phyloP scores from a whole-genome alignment of 495 filamentous ascomycete species.

The Aspergillus funiculosus region DNA sequence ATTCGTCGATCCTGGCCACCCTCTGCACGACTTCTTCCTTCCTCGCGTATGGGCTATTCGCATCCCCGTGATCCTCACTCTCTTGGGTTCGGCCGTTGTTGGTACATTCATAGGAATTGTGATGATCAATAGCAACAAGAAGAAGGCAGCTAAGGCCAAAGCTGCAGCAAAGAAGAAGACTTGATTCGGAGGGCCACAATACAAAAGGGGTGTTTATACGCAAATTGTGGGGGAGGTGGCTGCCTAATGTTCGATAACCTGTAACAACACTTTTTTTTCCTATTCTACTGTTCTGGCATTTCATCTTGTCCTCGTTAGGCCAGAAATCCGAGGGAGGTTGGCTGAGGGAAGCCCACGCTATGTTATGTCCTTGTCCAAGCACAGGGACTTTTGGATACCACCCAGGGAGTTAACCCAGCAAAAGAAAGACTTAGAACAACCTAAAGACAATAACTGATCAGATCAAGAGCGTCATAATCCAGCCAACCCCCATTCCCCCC shows the following conservation, averaged over 20 bases:
- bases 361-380: not conserved
- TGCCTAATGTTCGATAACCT: conserved; percentile 11
- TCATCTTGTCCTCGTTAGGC: not conserved
- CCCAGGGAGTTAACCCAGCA: not conserved
- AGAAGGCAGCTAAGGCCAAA: conserved; percentile 92
- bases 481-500: conserved; percentile 15
- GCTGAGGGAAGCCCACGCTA: not conserved
- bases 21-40: conserved; percentile 90
- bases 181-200: conserved; percentile 36
- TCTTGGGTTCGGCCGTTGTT: conserved; percentile 88
- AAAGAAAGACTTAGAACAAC: not conserved
- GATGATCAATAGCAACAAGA: conserved; percentile 98
- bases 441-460: not conserved
- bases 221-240: not conserved
- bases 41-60: conserved; percentile 98
- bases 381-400: not conserved
- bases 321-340: not conserved
- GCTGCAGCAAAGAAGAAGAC: conserved; percentile 63
- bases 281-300: not conserved
- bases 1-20: conserved; percentile 92
- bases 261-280: conserved; percentile 14
- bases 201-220: conserved; percentile 9
- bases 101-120: conserved; percentile 94
- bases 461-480: conserved; percentile 14
- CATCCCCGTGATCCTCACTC: conserved; percentile 91